phyloP scores from a whole-genome alignment of 2,329 filamentous ascomycete genomes.

The Botrytis cinerea region DNA sequence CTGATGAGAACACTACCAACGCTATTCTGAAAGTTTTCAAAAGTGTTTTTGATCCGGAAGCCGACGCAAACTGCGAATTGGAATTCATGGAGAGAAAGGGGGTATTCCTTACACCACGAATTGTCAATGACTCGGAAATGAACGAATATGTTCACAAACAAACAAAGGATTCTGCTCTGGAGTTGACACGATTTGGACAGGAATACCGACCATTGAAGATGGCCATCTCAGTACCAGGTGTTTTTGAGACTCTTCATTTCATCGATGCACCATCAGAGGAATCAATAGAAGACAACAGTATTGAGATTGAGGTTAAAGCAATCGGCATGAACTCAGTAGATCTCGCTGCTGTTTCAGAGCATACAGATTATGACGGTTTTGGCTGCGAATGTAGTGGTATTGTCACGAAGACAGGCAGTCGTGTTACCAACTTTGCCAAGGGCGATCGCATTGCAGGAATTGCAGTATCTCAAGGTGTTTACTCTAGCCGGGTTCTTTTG shows the following conservation, averaged over 20 bases:
- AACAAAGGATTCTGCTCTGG: constrained; percentile 18
- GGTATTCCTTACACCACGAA: constrained; percentile 14
- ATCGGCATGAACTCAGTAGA: constrained; percentile 40
- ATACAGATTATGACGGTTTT: constrained; percentile 38
- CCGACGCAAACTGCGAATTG: not conserved
- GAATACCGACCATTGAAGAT: constrained; percentile 32
- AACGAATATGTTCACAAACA: constrained; percentile 30
- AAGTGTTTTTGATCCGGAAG: not conserved
- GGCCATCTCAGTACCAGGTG: constrained; percentile 33
- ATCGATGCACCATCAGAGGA: constrained; percentile 29
- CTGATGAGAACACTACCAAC: not conserved
- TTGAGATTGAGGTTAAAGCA: constrained; percentile 41
- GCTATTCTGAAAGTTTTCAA: constrained; percentile 11
- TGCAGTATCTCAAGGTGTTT: constrained; percentile 31
- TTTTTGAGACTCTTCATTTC: constrained; percentile 38
- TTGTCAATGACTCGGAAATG: constrained; percentile 31
- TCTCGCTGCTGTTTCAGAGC: constrained; percentile 41
- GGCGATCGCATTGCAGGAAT: constrained; percentile 41
- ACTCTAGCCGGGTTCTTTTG: constrained; percentile 34
- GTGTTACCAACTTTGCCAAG: constrained; percentile 32
- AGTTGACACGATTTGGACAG: constrained; percentile 19
- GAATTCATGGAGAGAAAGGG: constrained; percentile 16
- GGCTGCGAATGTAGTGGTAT: constrained; percentile 44
- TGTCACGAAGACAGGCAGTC: constrained; percentile 40
- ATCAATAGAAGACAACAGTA: constrained; percentile 30